Evolutionary conservation across 2,329 filamentous ascomycete species (phyloP).

Genomic region (Venturia oleaginea): DNA sequence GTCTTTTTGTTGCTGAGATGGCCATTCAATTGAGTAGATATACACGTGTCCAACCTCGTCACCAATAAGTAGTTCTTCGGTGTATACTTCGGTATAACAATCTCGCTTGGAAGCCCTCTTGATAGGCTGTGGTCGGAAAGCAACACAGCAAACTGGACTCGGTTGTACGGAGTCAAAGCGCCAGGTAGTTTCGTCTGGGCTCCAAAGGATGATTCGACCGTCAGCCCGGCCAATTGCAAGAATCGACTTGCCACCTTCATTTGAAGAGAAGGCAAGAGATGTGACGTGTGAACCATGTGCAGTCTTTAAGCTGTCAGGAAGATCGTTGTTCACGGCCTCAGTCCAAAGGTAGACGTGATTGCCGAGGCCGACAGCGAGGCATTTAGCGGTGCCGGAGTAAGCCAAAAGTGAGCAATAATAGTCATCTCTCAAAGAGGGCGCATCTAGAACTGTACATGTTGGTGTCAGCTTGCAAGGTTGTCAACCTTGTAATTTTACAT

Average conservation of each 20-base stretch:
- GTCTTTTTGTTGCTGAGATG: conserved; percentile 47
- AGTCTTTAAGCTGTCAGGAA: conserved; percentile 44
- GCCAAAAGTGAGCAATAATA: conserved; percentile 91
- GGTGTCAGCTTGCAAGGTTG: conserved; percentile 2
- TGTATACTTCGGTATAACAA: conserved; percentile 47
- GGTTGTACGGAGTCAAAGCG: conserved; percentile 70
- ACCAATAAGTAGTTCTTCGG: conserved; percentile 78
- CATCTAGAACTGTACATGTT: conserved; percentile 65
- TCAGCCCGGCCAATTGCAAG: conserved; percentile 77
- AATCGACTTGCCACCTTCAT: conserved; percentile 64
- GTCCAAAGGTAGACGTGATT: conserved; percentile 83
- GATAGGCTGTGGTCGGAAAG: conserved; percentile 62
- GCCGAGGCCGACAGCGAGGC: conserved; percentile 74
- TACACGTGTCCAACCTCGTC: conserved; percentile 76
- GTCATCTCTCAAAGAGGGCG: conserved; percentile 81
- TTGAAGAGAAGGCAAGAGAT: conserved; percentile 82
- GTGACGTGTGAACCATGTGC: conserved; percentile 55
- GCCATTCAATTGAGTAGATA: conserved; percentile 87
- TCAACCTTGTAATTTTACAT: conserved; percentile 25
- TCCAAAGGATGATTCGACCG: conserved; percentile 69
- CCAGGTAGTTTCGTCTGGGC: conserved; percentile 57
- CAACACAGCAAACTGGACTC: conserved; percentile 65
- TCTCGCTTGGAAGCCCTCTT: conserved; percentile 40
- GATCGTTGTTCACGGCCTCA: conserved; percentile 58
- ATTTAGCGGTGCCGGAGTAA: conserved; percentile 65